A percentile compares a stretch with the other conserved stretches of the same genome.
Evolutionary conservation across 257 asterid species (phyloP).

Genomic region (Solanum habrochaites): DNA sequence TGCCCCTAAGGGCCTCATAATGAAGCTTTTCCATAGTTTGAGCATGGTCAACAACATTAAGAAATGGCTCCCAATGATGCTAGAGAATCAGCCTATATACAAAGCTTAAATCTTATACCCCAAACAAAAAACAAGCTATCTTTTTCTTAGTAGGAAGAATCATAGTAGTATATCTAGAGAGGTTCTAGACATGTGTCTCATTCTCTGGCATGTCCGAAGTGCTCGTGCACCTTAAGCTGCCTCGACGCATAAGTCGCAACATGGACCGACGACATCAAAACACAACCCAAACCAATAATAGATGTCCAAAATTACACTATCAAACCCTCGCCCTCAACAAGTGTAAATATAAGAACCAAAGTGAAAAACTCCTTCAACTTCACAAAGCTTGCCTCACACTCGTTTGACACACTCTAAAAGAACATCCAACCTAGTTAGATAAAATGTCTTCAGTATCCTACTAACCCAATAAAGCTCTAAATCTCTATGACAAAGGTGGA

Average conservation of each 20-base stretch:
- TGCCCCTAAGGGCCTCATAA: not conserved
- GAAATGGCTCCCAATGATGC: not conserved
- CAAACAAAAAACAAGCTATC: not conserved
- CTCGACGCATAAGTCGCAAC: not conserved
- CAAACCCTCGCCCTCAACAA: not conserved
- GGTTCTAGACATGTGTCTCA: not conserved
- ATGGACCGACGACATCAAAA: no score
- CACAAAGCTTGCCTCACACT: not conserved
- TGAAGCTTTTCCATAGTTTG: not conserved
- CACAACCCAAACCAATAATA: not conserved
- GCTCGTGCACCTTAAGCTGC: not conserved
- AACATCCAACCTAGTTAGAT: not conserved
- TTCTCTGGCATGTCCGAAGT: not conserved
- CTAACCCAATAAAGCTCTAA: not conserved
- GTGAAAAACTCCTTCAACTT: not conserved
- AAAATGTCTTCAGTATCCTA: not conserved
- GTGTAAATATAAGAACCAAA: not conserved
- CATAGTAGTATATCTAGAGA: not conserved
- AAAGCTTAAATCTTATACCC: no score
- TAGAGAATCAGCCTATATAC: no score
- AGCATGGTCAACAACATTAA: not conserved
- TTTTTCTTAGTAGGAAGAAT: not conserved
- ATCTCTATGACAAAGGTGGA: not conserved
- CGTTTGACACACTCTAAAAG: not conserved
- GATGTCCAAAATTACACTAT: not conserved